Percentiles rank a stretch among this genome's conserved stretches.
Evolutionary conservation across 108 stramenopile species (phyloP).

Genomic region (Seminavis robusta): DNA sequence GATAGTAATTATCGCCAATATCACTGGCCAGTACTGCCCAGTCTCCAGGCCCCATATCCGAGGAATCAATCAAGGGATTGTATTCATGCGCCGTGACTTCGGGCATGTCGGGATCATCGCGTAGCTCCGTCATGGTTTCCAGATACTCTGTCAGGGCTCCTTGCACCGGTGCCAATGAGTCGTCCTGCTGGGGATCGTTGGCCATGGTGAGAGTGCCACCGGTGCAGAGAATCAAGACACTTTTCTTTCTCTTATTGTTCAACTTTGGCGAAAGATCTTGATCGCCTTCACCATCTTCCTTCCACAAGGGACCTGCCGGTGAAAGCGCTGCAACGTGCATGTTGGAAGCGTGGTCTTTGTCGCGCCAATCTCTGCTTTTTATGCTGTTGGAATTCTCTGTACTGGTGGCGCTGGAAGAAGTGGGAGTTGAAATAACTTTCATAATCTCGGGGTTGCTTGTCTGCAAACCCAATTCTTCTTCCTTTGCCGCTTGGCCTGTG

Average conservation of each 20-base stretch:
- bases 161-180: conserved; percentile 64
- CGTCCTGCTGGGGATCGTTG: conserved; percentile 56
- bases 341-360: too few species aligned
- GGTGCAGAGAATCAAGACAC: conserved; percentile 67
- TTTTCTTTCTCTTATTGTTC: conserved; percentile 18
- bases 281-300: conserved; percentile 9
- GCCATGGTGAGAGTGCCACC: conserved; percentile 87
- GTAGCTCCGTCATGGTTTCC: conserved; percentile 71
- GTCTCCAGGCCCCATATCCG: conserved; percentile 88
- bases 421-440: too few species aligned
- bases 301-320: too few species aligned
- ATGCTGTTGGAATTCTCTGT: too few species aligned
- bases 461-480: too few species aligned
- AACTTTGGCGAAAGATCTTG: background rate
- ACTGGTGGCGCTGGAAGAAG: too few species aligned
- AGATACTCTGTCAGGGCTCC: conserved; percentile 74
- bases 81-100: conserved; percentile 75
- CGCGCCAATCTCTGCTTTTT: too few species aligned
- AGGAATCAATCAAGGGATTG: conserved; percentile 74
- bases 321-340: too few species aligned
- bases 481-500: too few species aligned
- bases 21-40: conserved; percentile 85
- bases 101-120: conserved; percentile 69
- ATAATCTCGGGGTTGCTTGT: too few species aligned
- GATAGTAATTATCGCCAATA: conserved; percentile 71